These are phyloP conservation scores for Sideroxylon spinosum DNA, from an alignment of 179 eudicot species.

Conservation along the genomic window DNA sequence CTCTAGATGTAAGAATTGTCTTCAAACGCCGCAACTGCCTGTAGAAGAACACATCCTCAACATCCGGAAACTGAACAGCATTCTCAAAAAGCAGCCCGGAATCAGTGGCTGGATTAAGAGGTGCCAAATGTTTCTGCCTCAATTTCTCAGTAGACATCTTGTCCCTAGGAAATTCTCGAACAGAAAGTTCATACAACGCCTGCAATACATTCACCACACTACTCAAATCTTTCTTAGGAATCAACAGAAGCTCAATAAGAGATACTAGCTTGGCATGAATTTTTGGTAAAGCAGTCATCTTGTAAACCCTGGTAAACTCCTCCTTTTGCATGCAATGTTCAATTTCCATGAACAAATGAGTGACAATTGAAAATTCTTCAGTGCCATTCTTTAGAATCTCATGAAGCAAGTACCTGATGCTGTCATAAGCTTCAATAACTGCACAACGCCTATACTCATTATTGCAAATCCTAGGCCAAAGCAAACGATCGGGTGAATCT, in stretches of 20 bases:
- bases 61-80: conserved; percentile 62
- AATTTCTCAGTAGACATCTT: conserved; percentile 41
- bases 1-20: conserved; percentile 70
- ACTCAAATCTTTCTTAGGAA: conserved; percentile 39
- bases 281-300: conserved; percentile 37
- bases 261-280: conserved; percentile 53
- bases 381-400: conserved; percentile 50
- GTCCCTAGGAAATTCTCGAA: conserved; percentile 55
- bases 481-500: conserved; percentile 41
- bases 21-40: conserved; percentile 72
- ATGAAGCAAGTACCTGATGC: conserved; percentile 57
- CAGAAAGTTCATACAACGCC: conserved; percentile 65
- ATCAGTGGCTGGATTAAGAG: conserved; percentile 32
- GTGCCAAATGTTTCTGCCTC: conserved; percentile 59
- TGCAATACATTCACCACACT: conserved; percentile 60
- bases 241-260: conserved; percentile 55
- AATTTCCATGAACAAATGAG: conserved; percentile 50
- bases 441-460: conserved; percentile 88
- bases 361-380: conserved; percentile 59
- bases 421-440: conserved; percentile 76
- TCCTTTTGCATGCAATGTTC: conserved; percentile 40
- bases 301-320: conserved; percentile 51
- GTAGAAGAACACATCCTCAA: conserved; percentile 53
- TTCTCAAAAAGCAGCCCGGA: conserved; percentile 64
- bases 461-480: conserved; percentile 75